Base-by-base conservation (phyloP, 148 eudicot genomes). In the Nepenthes gracilis region DNA sequence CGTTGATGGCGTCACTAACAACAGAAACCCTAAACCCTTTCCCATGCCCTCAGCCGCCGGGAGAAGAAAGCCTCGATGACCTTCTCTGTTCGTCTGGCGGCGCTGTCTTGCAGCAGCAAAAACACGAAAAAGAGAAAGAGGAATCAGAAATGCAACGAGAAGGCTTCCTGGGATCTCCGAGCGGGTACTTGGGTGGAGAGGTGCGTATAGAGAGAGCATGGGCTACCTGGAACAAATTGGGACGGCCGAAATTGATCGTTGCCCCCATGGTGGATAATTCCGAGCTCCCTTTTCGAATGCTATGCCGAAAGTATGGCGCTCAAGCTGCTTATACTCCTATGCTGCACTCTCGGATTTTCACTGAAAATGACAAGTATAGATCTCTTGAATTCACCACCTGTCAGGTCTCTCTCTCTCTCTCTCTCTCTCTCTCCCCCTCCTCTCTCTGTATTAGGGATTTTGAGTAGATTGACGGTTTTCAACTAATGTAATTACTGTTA, bases 221-320 rank as follows among this genome's bases (percentile, higher is more conserved):
- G 99, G 78, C 85, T 33, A 92, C 88, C 64, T 93, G 96, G 96
- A 76, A 68, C 64, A 84, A 78, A 54, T 58, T 93, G 57, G 99
- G 96, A 1, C 67, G 75, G 61, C 99, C 99, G 49, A 89, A 72
- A 64, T 54, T 81, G 75, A 56, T 89, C 12, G 96, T 93, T 54
- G 99, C 99, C 2, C 92, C 99, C 2, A 88, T 93, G 98, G 96
- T 93, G 33, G 98, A 93, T 62, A 86, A 86, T 70, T 93, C 96
- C 6, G 98, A 93, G 81, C 83, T 93, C 4, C 98, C 98, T 0
- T 93, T 93, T 66, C 70, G 96, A n/a, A 59, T 93, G 82, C 84
- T 93, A 35, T 93, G 99, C 54, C 72, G 95, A 0, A 88, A 84
- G 79, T 86, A 86, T 55, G 96, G 96, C 1, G 99, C 99, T 4